Base-by-base conservation (phyloP, 2,329 filamentous ascomycete species). In the Alternaria sp. region DNA sequence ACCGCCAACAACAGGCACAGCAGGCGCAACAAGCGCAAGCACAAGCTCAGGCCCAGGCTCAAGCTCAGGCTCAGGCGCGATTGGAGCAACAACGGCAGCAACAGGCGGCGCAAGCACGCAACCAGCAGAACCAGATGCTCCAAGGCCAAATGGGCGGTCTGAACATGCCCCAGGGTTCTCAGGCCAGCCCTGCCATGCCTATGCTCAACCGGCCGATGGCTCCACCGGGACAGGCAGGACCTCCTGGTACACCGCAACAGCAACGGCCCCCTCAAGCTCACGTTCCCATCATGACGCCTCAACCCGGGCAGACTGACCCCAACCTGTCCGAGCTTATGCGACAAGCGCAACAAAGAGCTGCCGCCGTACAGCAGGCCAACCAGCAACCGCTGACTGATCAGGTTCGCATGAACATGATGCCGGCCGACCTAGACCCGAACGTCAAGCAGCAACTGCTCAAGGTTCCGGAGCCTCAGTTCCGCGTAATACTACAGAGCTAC, bases 151-250 rank as follows among this genome's bases (percentile, higher is more conserved):
- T 83, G 72, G 81, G 83, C 61, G 78, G 83, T 11, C 74, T 85
- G 32, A 83, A 82, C 59, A 74, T 81, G 12, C 74, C 80, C 49
- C 70, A 80, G 65, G 74, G 79, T 51, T 69, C 79, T 54, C 73
- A 82, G 67, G 59, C 82, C 82, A 32, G 81, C 80, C 5, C 85
- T 85, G 83, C 79, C 81, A 2, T 62, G 60, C 44, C 60, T 54
- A 83, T 83, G 78, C 77, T 86, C 21, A 86, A 82, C 30, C 78
- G 81, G 17, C 82, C 83, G 2, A 83, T 86, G 77, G 77, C 73
- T 40, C 81, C 82, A 51, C 82, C 83, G 11, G 82, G 81, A 4
- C 83, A 84, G 62, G 73, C 77, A 51, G 76, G 70, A n/a, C 64
- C 67, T 30, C 71, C 70, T n/a, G 67, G 69, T 8, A 78, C 78